Base-by-base conservation (phyloP, 805 yeast species). In the Wickerhamomyces ciferrii region DNA sequence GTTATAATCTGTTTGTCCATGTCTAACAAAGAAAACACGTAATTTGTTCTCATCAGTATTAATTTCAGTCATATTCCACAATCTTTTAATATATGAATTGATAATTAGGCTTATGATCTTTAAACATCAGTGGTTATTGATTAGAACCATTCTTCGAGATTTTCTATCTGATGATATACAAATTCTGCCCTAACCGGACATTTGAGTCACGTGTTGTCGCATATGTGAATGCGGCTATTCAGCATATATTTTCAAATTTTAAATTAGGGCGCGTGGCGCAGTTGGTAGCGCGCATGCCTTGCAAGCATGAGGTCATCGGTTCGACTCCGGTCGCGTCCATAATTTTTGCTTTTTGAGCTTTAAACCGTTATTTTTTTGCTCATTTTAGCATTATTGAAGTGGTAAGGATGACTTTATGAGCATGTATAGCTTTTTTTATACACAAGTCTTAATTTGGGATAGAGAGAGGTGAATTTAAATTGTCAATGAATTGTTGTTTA, bases 1-100 rank as follows among this genome's bases (percentile, higher is more conserved):
- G 59, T 88, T 88, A 63, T 83, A 82, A 47, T 81, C 81, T 0
- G 96, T 88, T 61, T 85, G 94, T 1, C 96, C 96, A 56, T 88
- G 96, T 56, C 96, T 77, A 5, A 88, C 78, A 5, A 87, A 62
- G 52, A 84, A 83, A 3, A 86, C 55, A 23, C 86, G 67, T 2
- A 78, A 60, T 9, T 63, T 53, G 1, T 38, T 23, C 2, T 44
- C 25, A 20, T 54, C 49, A 1, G 44, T 32, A 43, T 57, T 59
- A 1, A 50, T 44, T 5, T 21, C n/a, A 34, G 15, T 38, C 42
- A 32, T 37, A n/a, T 37, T 62, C n/a, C n/a, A n/a, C n/a, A n/a
- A n/a, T n/a, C n/a, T n/a, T n/a, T n/a, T n/a, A n/a, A n/a, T n/a
- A n/a, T n/a, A n/a, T n/a, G n/a, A n/a, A n/a, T n/a, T n/a, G n/a